Percentiles rank a stretch among this genome's conserved stretches.
These are phyloP conservation scores for Melanogaster broomeanus DNA, from an alignment of 768 basidiomycete species.

Conservation along the genomic window DNA sequence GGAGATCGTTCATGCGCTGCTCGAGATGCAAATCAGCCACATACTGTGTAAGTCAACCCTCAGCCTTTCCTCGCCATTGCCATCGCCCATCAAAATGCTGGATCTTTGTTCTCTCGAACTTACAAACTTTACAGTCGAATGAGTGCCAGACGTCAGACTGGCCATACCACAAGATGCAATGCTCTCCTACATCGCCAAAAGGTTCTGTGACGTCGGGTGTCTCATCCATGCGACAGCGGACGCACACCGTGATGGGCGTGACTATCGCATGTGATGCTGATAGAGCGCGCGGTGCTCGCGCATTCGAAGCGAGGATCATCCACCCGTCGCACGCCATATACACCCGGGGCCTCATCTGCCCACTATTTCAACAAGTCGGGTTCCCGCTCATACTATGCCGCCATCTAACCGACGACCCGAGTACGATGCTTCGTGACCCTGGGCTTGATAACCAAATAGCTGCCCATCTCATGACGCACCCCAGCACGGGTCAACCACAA, in stretches of 20 bases:
- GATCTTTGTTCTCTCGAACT: background rate
- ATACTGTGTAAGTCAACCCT: slow-evolving; percentile 24
- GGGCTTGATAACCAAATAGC: slow-evolving; percentile 33
- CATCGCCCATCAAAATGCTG: too few species aligned
- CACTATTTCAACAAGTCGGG: slow-evolving; percentile 28
- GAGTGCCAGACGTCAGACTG: slow-evolving; percentile 27
- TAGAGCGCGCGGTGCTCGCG: slow-evolving; percentile 20
- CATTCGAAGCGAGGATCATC: slow-evolving; percentile 22
- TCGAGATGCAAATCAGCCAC: slow-evolving; percentile 24
- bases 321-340: slow-evolving; percentile 28
- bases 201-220: background rate
- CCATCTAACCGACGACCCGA: slow-evolving; percentile 20
- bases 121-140: slow-evolving; percentile 14
- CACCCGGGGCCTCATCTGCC: slow-evolving; percentile 20
- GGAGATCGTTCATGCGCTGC: slow-evolving; percentile 24
- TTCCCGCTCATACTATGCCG: slow-evolving; percentile 32
- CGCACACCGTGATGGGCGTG: slow-evolving; percentile 16
- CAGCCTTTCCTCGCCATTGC: background rate
- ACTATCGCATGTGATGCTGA: slow-evolving; percentile 27
- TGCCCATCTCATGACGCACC: slow-evolving; percentile 30
- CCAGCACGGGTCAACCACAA: slow-evolving; percentile 26
- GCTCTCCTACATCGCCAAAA: slow-evolving; percentile 2
- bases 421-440: slow-evolving; percentile 18
- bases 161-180: slow-evolving; percentile 18
- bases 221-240: background rate